Evolutionary conservation across 306 rosid genomes (phyloP).

Genomic region (Medicago truncatula): DNA sequence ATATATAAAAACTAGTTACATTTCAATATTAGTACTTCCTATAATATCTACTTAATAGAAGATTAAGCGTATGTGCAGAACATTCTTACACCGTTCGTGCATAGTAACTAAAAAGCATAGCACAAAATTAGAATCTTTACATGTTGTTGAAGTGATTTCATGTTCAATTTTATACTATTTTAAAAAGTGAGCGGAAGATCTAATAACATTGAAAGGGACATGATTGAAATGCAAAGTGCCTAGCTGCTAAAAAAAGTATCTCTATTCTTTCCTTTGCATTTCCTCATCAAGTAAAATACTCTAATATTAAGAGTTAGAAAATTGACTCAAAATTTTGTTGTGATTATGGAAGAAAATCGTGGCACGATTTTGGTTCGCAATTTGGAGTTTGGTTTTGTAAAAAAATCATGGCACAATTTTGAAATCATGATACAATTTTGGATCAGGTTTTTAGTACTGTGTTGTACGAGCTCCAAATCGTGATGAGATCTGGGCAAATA

Average conservation of each 20-base stretch:
- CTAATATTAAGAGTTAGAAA: neutral
- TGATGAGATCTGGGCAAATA: too few species aligned
- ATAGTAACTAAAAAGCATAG: neutral
- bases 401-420: too few species aligned
- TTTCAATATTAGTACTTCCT: neutral
- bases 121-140: conserved; percentile 35
- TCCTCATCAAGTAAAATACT: conserved; percentile 56
- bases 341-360: too few species aligned
- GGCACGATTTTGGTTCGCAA: too few species aligned
- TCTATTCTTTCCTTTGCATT: conserved; percentile 35
- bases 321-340: too few species aligned
- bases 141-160: conserved; percentile 14
- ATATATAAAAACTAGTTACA: too few species aligned
- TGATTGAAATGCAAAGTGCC: conserved; percentile 25
- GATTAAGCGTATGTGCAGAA: neutral
- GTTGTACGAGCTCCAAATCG: too few species aligned
- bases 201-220: conserved; percentile 41
- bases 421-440: too few species aligned
- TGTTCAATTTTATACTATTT: conserved; percentile 18
- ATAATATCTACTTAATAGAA: neutral
- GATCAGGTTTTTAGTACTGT: too few species aligned
- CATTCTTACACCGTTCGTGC: neutral
- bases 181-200: conserved; percentile 38
- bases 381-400: too few species aligned
- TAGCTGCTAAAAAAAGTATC: conserved; percentile 43